phyloP scores from a whole-genome alignment of 345 rosid genomes.

The Ceriops decandra region DNA sequence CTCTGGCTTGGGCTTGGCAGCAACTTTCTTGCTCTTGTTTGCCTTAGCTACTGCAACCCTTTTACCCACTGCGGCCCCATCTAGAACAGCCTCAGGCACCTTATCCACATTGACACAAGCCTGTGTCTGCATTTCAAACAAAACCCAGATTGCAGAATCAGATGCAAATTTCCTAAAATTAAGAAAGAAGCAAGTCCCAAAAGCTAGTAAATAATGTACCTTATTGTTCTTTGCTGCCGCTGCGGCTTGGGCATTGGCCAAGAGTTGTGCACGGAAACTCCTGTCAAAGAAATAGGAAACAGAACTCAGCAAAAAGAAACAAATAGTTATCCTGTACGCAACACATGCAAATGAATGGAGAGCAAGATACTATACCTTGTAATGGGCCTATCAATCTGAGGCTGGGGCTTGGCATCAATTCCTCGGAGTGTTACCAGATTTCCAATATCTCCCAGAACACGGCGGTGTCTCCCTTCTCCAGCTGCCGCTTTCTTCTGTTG shows the following conservation, averaged over 20 bases:
- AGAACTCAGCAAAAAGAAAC: background rate
- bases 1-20: constrained; percentile 37
- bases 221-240: constrained; percentile 59
- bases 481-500: constrained; percentile 52
- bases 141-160: constrained; percentile 9
- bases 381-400: constrained; percentile 61
- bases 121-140: constrained; percentile 35
- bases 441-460: constrained; percentile 82
- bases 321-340: too few relatives aligned
- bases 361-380: constrained; percentile 58
- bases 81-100: constrained; percentile 25
- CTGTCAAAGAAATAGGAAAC: constrained; percentile 20
- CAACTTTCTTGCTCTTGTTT: constrained; percentile 45
- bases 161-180: background rate
- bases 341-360: background rate
- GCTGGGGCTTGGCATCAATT: constrained; percentile 42
- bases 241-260: constrained; percentile 78
- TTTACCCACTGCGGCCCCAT: constrained; percentile 27
- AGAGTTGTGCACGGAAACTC: constrained; percentile 75
- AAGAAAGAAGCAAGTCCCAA: too few relatives aligned
- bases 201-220: constrained; percentile 27
- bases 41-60: constrained; percentile 29
- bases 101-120: constrained; percentile 42
- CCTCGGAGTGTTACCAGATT: constrained; percentile 56
- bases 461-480: constrained; percentile 59